A percentile compares a stretch with the other conserved stretches of the same genome.
These are phyloP conservation scores for Escallonia rubra DNA, from an alignment of 129 eudicot species.

Conservation along the genomic window DNA sequence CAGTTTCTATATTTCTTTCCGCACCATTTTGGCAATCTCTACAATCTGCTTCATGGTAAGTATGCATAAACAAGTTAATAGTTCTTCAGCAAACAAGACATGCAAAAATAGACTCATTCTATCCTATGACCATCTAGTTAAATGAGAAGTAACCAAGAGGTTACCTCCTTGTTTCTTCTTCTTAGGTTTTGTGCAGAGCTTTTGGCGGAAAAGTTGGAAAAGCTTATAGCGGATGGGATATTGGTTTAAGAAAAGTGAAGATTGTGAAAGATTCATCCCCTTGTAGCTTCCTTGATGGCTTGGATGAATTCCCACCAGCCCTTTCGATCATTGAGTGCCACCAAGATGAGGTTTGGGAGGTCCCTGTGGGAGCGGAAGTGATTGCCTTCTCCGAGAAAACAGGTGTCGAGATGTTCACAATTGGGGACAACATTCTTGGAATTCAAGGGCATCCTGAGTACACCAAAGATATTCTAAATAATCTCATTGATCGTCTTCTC, in stretches of 20 bases:
- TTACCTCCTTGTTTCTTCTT: too few species aligned
- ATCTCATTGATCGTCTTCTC: slow-evolving; percentile 70
- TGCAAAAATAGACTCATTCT: too few species aligned
- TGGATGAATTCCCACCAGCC: slow-evolving; percentile 33
- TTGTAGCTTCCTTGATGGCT: slow-evolving; percentile 17
- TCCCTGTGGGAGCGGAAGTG: slow-evolving; percentile 60
- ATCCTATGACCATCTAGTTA: too few species aligned
- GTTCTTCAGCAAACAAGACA: too few species aligned
- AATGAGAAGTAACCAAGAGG: too few species aligned
- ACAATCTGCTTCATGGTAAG: too few species aligned
- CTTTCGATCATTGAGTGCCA: slow-evolving; percentile 79
- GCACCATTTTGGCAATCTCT: too few species aligned
- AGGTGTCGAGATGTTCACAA: slow-evolving; percentile 66
- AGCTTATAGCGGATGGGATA: slow-evolving; percentile 74
- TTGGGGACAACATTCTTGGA: slow-evolving; percentile 57
- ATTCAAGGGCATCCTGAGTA: slow-evolving; percentile 91
- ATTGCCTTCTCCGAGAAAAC: slow-evolving; percentile 66
- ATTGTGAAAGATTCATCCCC: slow-evolving; percentile 38
- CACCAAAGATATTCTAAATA: slow-evolving; percentile 61
- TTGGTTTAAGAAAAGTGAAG: slow-evolving; percentile 61
- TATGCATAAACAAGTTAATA: too few species aligned
- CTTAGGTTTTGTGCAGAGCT: slow-evolving; percentile 71
- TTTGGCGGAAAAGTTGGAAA: slow-evolving; percentile 78
- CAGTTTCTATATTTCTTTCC: too few species aligned
- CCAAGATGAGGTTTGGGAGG: slow-evolving; percentile 84